These are phyloP conservation scores for Breynia disticha DNA, from an alignment of 441 rosid species.

Conservation along the genomic window DNA sequence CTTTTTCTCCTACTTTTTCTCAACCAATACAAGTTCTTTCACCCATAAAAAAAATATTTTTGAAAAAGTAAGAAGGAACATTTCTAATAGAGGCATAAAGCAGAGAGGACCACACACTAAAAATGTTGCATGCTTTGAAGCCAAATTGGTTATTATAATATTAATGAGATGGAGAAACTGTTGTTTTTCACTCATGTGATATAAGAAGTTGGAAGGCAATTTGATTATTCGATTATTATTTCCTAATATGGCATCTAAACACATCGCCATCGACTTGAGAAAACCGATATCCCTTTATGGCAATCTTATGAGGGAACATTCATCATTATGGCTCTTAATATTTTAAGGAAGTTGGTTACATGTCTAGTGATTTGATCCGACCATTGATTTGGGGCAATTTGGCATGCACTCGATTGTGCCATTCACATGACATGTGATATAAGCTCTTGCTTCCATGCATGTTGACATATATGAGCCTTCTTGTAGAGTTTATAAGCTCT, in stretches of 20 bases:
- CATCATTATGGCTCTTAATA: slow-evolving; percentile 1
- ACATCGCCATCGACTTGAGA: not conserved
- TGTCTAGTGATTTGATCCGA: slow-evolving; percentile 3
- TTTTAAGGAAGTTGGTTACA: not conserved
- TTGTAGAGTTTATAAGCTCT: too few relatives aligned
- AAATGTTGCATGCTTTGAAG: not conserved
- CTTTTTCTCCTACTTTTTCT: too few relatives aligned
- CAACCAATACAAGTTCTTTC: too few relatives aligned
- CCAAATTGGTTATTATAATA: slow-evolving; percentile 19
- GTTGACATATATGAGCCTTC: too few relatives aligned
- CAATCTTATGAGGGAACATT: slow-evolving; percentile 11
- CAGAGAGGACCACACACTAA: slow-evolving; percentile 6
- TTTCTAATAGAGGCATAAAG: not conserved
- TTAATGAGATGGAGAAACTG: slow-evolving; percentile 9
- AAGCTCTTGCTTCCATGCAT: too few relatives aligned
- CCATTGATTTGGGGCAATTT: not conserved
- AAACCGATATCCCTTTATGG: slow-evolving; percentile 16
- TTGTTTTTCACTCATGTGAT: slow-evolving; percentile 14
- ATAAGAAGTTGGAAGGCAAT: not conserved
- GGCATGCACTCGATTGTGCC: too few relatives aligned
- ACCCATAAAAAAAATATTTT: too few relatives aligned
- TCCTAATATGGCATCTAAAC: slow-evolving; percentile 29
- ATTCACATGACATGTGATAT: too few relatives aligned
- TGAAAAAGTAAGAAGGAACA: too few relatives aligned
- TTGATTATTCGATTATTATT: slow-evolving; percentile 8